A percentile compares a stretch with the other conserved stretches of the same genome.
phyloP scores from a whole-genome alignment of 176 grass and related monocot species.

The Musa acuminata region DNA sequence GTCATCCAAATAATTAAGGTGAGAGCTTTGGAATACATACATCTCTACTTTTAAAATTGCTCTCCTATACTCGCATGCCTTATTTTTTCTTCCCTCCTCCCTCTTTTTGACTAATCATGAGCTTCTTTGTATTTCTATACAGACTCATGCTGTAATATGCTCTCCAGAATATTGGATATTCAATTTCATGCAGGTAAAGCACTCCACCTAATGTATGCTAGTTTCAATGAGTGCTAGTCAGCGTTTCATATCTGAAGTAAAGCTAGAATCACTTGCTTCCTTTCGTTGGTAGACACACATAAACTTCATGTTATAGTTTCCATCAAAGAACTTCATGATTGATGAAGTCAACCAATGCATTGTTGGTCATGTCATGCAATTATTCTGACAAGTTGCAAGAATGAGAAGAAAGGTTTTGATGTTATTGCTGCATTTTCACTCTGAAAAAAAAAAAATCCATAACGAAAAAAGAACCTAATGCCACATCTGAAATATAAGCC shows the following conservation, averaged over 20 bases:
- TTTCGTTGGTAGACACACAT: background rate
- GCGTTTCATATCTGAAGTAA: background rate
- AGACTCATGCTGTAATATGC: slow-evolving; percentile 15
- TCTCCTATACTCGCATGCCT: too few species aligned
- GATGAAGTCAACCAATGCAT: background rate
- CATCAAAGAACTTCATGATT: background rate
- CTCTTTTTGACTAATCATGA: background rate
- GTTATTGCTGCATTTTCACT: background rate
- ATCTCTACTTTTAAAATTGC: background rate
- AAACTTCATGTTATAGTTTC: background rate
- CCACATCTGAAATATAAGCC: background rate
- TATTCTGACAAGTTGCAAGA: background rate
- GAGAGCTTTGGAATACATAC: background rate
- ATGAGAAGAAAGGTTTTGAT: background rate
- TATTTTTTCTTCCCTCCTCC: background rate
- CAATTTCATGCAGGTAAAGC: slow-evolving; percentile 14
- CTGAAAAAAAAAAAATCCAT: background rate
- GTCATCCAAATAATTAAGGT: slow-evolving; percentile 23
- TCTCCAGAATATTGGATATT: slow-evolving; percentile 24
- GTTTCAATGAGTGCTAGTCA: background rate
- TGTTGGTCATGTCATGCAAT: background rate
- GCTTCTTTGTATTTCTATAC: slow-evolving; percentile 5
- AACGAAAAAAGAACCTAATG: background rate
- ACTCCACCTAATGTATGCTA: background rate
- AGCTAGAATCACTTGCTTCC: background rate